Percentiles rank a stretch among this genome's conserved stretches.
These are phyloP conservation scores for Beta vulgaris DNA, from an alignment of 148 eudicot species.

Conservation along the genomic window DNA sequence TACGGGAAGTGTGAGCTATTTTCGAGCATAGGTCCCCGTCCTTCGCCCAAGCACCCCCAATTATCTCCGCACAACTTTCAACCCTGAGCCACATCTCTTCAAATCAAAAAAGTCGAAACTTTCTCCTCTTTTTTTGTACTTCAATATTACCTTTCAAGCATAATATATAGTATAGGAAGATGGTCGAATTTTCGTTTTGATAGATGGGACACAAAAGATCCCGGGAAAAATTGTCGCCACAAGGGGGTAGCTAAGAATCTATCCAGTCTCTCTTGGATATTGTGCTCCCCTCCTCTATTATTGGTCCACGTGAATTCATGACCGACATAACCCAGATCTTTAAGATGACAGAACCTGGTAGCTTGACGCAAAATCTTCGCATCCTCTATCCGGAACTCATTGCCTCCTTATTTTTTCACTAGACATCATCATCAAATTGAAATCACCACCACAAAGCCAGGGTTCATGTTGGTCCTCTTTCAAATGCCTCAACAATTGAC, in stretches of 20 bases:
- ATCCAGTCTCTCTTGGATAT: not conserved
- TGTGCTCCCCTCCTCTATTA: not conserved
- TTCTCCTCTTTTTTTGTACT: no score
- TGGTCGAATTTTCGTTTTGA: not conserved
- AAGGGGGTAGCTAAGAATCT: not conserved
- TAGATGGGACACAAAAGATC: not conserved
- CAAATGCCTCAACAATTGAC: not conserved
- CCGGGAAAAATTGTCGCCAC: not conserved
- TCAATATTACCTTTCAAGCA: not conserved
- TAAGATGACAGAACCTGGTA: not conserved
- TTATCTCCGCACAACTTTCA: not conserved
- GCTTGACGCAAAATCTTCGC: not conserved
- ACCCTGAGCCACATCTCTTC: not conserved
- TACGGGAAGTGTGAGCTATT: no score
- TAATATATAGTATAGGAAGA: not conserved
- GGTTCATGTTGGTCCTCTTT: rapidly evolving
- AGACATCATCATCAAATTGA: not conserved
- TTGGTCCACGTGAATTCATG: not conserved
- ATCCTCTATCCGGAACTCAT: not conserved
- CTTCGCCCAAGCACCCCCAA: not conserved
- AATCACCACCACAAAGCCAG: not conserved
- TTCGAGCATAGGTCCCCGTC: not conserved
- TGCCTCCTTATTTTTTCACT: not conserved
- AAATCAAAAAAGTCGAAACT: not conserved
- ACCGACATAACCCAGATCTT: not conserved